Base-by-base conservation (phyloP, 2,329 filamentous ascomycete genomes). In the Neocucurbitaria cava region DNA sequence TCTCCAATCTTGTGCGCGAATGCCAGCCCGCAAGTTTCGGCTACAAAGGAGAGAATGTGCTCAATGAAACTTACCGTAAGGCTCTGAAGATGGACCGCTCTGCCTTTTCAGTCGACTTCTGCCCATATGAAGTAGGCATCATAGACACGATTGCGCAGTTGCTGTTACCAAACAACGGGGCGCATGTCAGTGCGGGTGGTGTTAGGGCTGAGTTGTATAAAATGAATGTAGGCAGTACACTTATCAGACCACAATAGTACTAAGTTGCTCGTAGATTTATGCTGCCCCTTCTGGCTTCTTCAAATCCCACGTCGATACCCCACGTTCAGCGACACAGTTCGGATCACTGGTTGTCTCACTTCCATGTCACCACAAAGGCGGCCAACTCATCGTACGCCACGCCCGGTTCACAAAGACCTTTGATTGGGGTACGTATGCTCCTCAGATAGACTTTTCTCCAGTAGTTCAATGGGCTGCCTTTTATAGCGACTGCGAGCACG, bases 181-280 rank as follows among this genome's bases (percentile, higher is more conserved):
- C 7, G 49, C 23, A 28, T 6, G 7, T 11, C 28, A 11, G 39
- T 23, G n/a, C 23, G 62, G 7, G 58, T 3, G 76, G 76, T 6
- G 68, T 86, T 1, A 70, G 68, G 3, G 83, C 83, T 0, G 83
- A 87, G 68, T 69, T 87, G 1, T 86, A 85, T 65, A 85, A 85
- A 56, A 68, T 87, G 17, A 86, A 87, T 59, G 80, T 83, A 45
- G 30, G 52, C 30, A 24, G 3, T 11, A 4, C 35, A 18, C 35
- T 4, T 9, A 17, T 15, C 13, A 15, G 10, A 15, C 13, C 11
- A n/a, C 3, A 11, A 8, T 4, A 38, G 5, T 7, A 9, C 20
- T 21, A 38, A 38, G 15, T 3, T 18, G 5, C 6, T 17, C n/a
- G 4, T 10, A 85, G 28, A 11, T 84, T 1, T 85, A 86, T 57